Evolutionary conservation across 768 basidiomycete species (phyloP), one percentile per base, ranked within the genome.

Genomic region (Kwoniella newhampshirensis): DNA sequence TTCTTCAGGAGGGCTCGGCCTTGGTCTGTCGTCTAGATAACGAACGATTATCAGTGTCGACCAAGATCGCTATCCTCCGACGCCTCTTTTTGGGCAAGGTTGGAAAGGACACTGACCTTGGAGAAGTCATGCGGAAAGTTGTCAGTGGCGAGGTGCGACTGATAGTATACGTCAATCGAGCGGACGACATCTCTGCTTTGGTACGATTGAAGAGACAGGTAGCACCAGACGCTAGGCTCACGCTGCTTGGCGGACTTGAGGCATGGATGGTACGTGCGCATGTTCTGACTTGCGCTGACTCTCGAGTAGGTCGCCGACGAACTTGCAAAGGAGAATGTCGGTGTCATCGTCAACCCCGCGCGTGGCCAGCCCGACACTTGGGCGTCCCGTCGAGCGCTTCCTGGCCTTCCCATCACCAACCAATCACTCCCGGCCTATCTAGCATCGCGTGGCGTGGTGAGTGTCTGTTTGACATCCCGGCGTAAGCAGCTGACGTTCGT

Each of bases 11-110:
- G 11, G 79, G 81, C n/a, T 82, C 81, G 4, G 86, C 88, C 0
- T 72, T 92, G 4, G 89, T 91, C 63, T 78, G 91, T 61, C 64
- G 78, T 13, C 71, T 91, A 41, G 83, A 84, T 66, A 82, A 83
- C 66, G 77, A 77, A 18, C 77, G 76, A 15, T 78, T 80, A 0
- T 87, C 88, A 58, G 80, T 90, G 26, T 90, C 90, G 75, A 87
- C 86, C n/a, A 85, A 91, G 63, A 85, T 94, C 59, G 86, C 86
- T 12, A 79, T 84, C 3, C 77, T 96, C 42, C 82, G 91, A 1
- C 78, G 81, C 6, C 77, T 91, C 37, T 78, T 94, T 7, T 77
- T 86, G 21, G 70, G 70, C 6, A 20, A 32, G 23, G 69, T 68
- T 60, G 75, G 40, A 65, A 77, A 21, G 62, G 78, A 57, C 78